Base-by-base conservation (phyloP, 2,329 filamentous ascomycete genomes). In the Tympanopsis confertula region DNA sequence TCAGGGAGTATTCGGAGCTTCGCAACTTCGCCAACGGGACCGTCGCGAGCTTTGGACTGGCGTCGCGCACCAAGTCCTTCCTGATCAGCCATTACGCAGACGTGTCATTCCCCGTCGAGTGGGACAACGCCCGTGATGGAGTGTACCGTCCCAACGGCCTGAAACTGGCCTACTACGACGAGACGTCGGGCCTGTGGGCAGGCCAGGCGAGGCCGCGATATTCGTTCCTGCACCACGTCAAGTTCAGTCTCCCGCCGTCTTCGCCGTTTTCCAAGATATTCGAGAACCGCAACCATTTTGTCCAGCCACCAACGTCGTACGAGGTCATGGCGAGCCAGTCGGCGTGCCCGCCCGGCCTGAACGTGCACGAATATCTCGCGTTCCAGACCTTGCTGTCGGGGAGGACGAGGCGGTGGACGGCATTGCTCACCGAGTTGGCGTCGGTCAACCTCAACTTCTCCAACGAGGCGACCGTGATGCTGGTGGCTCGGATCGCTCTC, bases 371-470 rank as follows among this genome's bases (percentile, higher is more conserved):
- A 38, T 78, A 65, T 35, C 56, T 61, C 18, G 62, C 73, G 0
- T 67, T 68, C 37, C 67, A 74, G 40, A 56, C 52, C 1, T 50
- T 75, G 0, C 45, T 71, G 1, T 57, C 63, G 0, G 71, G 70
- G 0, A 58, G 55, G 3, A 45, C 57, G 7, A 54, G 63, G 0
- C 60, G 72, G 1, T 78, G 72, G 74, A 45, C 61, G 0, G 53
- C 57, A 1, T 54, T 77, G 0, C 47, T 74, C 0, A 50, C 59
- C 0, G 72, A 78, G 41, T 42, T 78, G 4, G 69, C 60, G 0
- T 63, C 66, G 0, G 63, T 68, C 0, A 53, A 72, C 41, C 37
- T 86, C 3, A 81, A 82, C 42, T 73, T 83, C 42, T 73, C 69
- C 20, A 65, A 63, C 0, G 62, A 71, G 20, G 59, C 65, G 0